These are phyloP conservation scores for Candida broadrunensis DNA, from an alignment of 805 yeast species.

Conservation along the genomic window DNA sequence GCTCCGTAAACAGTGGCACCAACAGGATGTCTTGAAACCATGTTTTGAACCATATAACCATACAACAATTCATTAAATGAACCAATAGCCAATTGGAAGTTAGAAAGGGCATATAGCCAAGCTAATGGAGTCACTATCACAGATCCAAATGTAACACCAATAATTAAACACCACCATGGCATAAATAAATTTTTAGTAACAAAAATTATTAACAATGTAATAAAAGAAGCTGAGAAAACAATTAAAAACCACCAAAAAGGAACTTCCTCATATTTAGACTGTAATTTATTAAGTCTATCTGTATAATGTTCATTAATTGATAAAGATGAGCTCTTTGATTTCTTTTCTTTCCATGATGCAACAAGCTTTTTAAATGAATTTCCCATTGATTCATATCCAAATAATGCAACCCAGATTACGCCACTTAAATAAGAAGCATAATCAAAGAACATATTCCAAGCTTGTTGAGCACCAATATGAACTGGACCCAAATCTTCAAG, in stretches of 20 bases:
- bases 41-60: constrained; percentile 39
- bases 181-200: constrained; percentile 26
- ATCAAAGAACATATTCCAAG: constrained; percentile 47
- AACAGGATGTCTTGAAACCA: constrained; percentile 35
- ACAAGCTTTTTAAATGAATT: constrained; percentile 11
- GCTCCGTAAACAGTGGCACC: constrained; percentile 45
- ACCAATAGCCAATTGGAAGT: constrained; percentile 48
- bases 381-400: constrained; percentile 21
- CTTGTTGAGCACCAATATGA: constrained; percentile 42
- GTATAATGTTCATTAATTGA: constrained; percentile 15
- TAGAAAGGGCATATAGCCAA: constrained; percentile 48
- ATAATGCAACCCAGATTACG: constrained; percentile 35
- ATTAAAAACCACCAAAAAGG: constrained; percentile 39
- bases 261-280: constrained; percentile 36
- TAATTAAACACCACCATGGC: constrained; percentile 39
- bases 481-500: constrained; percentile 40
- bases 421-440: constrained; percentile 47
- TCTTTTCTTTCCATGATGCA: background rate
- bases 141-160: constrained; percentile 40
- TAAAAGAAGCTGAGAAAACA: constrained; percentile 32
- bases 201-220: constrained; percentile 26
- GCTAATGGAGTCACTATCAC: constrained; percentile 45
- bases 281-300: constrained; percentile 40
- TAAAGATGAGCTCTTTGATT: background rate
- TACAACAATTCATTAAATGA: constrained; percentile 46